These are phyloP conservation scores for Lepidium africanum DNA, from an alignment of 345 rosid species.

Conservation along the genomic window DNA sequence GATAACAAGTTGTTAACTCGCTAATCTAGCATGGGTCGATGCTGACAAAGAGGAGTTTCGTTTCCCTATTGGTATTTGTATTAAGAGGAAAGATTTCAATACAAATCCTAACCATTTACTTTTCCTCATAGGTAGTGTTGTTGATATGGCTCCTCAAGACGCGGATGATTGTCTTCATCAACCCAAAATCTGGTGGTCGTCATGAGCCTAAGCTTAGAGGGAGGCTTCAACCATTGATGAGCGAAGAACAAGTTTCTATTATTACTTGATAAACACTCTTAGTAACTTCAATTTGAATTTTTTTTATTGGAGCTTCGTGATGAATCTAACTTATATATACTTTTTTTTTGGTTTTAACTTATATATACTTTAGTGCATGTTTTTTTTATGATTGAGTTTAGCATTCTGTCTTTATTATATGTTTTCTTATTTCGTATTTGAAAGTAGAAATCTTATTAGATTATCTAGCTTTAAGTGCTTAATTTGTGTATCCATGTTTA, in stretches of 20 bases:
- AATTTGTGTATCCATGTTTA: background rate
- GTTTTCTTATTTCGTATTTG: background rate
- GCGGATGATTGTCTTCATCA: constrained; percentile 77
- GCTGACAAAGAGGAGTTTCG: constrained; percentile 75
- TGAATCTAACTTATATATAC: background rate
- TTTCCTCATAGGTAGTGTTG: constrained; percentile 25
- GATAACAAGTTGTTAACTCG: constrained; percentile 53
- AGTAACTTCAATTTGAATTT: background rate
- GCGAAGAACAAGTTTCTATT: constrained; percentile 67
- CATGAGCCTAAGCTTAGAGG: constrained; percentile 73
- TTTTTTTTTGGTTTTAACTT: too few relatives aligned
- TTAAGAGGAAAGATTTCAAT: constrained; percentile 43
- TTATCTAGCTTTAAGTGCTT: background rate
- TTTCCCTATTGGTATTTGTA: constrained; percentile 58
- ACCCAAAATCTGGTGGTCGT: constrained; percentile 83
- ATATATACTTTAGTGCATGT: background rate
- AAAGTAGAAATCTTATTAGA: background rate
- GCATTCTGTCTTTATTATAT: background rate
- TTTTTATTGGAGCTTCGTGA: too few relatives aligned
- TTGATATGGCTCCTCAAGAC: constrained; percentile 50
- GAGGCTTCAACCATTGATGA: constrained; percentile 72
- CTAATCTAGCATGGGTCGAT: constrained; percentile 57
- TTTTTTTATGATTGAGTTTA: background rate
- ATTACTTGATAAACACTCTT: background rate
- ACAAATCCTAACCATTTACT: constrained; percentile 29